Evolutionary conservation across 352 stramenopile species (phyloP).

Genomic region (Pythium monospermum): DNA sequence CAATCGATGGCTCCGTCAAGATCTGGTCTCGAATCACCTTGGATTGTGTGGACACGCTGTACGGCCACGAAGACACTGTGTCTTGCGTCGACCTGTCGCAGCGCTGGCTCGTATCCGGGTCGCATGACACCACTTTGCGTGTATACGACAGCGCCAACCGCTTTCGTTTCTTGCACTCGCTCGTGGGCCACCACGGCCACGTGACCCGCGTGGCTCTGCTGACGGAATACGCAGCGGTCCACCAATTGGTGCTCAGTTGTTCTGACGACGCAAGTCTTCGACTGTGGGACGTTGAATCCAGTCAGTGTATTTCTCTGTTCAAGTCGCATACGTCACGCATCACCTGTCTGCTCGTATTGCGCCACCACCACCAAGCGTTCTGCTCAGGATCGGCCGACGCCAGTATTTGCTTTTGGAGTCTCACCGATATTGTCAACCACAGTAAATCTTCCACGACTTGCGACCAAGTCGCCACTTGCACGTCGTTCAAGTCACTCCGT

Average conservation of each 20-base stretch:
- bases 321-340: constrained; percentile 40
- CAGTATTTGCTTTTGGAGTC: constrained; percentile 54
- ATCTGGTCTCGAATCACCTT: constrained; percentile 56
- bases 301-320: constrained; percentile 36
- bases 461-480: not conserved
- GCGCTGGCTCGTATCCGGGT: constrained; percentile 62
- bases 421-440: not conserved
- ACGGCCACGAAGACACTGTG: constrained; percentile 58
- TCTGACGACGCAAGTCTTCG: constrained; percentile 60
- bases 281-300: constrained; percentile 45
- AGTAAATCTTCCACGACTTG: not conserved
- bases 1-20: constrained; percentile 64
- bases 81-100: constrained; percentile 45
- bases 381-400: constrained; percentile 60
- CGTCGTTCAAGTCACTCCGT: constrained; percentile 22
- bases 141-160: constrained; percentile 35
- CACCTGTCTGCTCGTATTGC: constrained; percentile 35
- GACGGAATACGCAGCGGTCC: constrained; percentile 5
- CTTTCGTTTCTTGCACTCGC: constrained; percentile 37
- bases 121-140: constrained; percentile 55
- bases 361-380: constrained; percentile 8
- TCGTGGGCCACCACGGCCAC: constrained; percentile 48
- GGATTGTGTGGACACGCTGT: constrained; percentile 55
- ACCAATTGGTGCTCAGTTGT: constrained; percentile 37
- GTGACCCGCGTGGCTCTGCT: constrained; percentile 50